phyloP scores from a whole-genome alignment of 164 flowering plant species.

The Magnolia officinalis region DNA sequence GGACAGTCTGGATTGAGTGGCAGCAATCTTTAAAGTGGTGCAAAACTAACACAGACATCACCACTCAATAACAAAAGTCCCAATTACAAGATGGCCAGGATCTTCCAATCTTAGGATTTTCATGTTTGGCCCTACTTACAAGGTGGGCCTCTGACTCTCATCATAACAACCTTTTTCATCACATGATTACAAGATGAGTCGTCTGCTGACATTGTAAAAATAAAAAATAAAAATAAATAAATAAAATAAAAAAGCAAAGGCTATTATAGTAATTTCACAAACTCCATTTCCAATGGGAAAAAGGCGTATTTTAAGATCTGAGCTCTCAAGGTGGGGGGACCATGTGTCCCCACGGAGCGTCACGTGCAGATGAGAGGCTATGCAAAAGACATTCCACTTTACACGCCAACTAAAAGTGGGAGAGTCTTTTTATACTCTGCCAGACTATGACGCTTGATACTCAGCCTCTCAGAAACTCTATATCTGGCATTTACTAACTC shows the following conservation, averaged over 20 bases:
- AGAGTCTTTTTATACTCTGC: neutral
- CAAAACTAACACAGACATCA: too few species aligned
- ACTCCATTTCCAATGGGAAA: slow-evolving; percentile 3
- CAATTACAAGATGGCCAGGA: neutral
- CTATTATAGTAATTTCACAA: neutral
- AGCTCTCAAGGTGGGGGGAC: slow-evolving; percentile 1
- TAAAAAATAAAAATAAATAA: too few species aligned
- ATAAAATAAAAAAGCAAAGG: neutral
- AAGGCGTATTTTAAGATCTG: slow-evolving; percentile 2
- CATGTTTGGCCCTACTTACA: neutral
- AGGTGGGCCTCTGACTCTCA: too few species aligned
- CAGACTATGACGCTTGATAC: neutral
- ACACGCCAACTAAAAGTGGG: slow-evolving; percentile 10
- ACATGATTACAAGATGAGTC: too few species aligned
- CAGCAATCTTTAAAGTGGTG: too few species aligned
- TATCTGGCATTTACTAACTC: too few species aligned
- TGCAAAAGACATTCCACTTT: slow-evolving; percentile 33
- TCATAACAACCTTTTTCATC: too few species aligned
- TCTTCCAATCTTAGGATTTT: neutral
- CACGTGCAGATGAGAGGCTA: slow-evolving; percentile 13
- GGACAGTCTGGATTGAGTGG: too few species aligned
- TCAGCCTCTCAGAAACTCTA: neutral
- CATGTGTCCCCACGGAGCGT: neutral
- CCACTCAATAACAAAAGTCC: too few species aligned
- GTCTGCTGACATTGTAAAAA: too few species aligned